A percentile compares a stretch with the other conserved stretches of the same genome.
phyloP scores from a whole-genome alignment of 2,329 filamentous ascomycete genomes.

The Magnaporthiopsis poae region DNA sequence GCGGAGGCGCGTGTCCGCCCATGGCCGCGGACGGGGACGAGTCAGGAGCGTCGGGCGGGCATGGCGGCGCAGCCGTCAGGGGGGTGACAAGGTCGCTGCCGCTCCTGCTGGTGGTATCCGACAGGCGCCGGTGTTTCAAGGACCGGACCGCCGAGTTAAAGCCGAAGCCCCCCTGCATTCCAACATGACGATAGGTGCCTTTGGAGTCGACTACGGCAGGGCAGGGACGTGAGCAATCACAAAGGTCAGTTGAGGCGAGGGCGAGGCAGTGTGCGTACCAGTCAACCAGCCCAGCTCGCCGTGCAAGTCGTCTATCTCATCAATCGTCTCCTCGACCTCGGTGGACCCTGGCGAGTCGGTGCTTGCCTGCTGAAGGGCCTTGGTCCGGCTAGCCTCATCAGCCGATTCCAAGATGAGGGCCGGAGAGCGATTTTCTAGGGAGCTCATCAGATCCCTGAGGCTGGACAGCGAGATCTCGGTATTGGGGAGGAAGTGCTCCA shows the following conservation, averaged over 20 bases:
- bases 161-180: constrained; percentile 17
- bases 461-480: constrained; percentile 17
- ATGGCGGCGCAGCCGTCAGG: constrained; percentile 13
- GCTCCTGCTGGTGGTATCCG: constrained; percentile 2
- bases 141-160: constrained; percentile 19
- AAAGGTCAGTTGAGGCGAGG: neutral
- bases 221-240: neutral
- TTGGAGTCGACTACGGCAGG: constrained; percentile 12
- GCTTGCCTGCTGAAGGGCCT: neutral
- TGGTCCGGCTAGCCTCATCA: neutral
- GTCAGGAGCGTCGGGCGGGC: constrained; percentile 13
- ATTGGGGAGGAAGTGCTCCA: constrained; percentile 20
- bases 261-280: neutral
- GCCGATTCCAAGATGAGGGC: neutral
- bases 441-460: constrained; percentile 14
- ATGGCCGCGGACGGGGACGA: constrained; percentile 6
- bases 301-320: constrained; percentile 17
- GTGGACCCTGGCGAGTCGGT: neutral
- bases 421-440: constrained; percentile 8
- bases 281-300: constrained; percentile 17
- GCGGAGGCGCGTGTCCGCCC: neutral
- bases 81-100: constrained; percentile 13
- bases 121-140: constrained; percentile 11
- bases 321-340: constrained; percentile 8
- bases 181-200: constrained; percentile 17